Evolutionary conservation across 1,284 basidiomycete species (phyloP), one percentile per base, ranked within the genome.

Genomic region (Irpex sp.): DNA sequence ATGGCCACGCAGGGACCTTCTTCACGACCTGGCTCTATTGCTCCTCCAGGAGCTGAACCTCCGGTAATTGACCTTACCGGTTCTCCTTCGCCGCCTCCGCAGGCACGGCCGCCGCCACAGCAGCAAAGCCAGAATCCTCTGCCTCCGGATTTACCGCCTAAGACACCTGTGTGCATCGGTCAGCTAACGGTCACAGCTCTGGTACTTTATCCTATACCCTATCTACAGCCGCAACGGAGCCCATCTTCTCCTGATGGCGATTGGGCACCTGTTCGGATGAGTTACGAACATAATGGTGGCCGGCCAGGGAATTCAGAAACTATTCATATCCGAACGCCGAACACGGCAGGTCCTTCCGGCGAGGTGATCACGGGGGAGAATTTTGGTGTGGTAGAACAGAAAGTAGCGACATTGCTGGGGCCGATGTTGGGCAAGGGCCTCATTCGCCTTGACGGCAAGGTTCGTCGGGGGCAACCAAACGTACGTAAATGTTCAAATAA

Each of bases 91-190:
- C 88, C 89, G 1, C 85, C 87, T 15, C 83, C 89, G 3, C 72
- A 73, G 11, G 21, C 49, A n/a, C 57, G 57, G 19, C 57, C 49
- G 15, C 43, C 54, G n/a, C 39, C 54, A n/a, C 60, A 36, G 54
- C 59, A 46, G 51, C 65, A 62, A 57, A 67, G 66, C 33, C 61
- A 62, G 50, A 39, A 33, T n/a, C 63, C 69, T 58, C 53, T 73
- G n/a, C 65, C 73, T 31, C 57, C 63, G 47, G 84, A 89, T 59
- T 75, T 91, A 21, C 81, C 88, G 9, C 88, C 87, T 8, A 90
- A 88, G 76, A 90, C 89, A 0, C 89, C 90, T 11, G 85, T 97
- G 55, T 97, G 95, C 74, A 95, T 97, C 62, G 95, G 95, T 1
- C 90, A 93, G 60, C 79, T 97, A 57, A 81, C 83, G 50, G 89